Base-by-base conservation (phyloP, 2,329 filamentous ascomycete genomes). In the Colletotrichum spinosum region DNA sequence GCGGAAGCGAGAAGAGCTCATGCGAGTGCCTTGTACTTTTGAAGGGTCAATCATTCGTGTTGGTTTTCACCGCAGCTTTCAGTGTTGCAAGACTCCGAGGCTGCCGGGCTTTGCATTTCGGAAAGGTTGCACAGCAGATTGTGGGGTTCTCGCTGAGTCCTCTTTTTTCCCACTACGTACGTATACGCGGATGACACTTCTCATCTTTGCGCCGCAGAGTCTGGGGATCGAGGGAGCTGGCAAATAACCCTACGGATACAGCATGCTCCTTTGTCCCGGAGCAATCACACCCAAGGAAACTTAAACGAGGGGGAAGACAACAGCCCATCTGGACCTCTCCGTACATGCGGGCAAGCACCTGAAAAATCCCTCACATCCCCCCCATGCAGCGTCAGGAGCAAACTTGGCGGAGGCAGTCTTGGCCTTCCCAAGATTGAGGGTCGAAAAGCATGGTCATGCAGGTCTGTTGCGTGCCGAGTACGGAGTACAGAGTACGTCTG, bases 11-110 rank as follows among this genome's bases (percentile, higher is more conserved):
- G 8, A 41, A 50, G 48, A 41, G 58, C 58, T 53, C 63, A 62
- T 63, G 48, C 63, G 63, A 66, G 45, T 48, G 51, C 46, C 58
- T 62, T 62, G 51, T 62, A 25, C 17, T 56, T 65, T 62, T 62
- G 35, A 51, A 59, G 41, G n/a, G 25, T 37, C n/a, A 44, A n/a
- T 15, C 38, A 34, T 59, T 35, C 42, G 41, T 17, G 38, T 17
- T 17, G 35, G 52, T n/a, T 53, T 38, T 45, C 41, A 42, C 51
- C 41, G 62, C 39, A 52, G 62, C 46, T 56, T 33, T 52, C 51
- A 45, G 35, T 12, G 39, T 52, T 25, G 42, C 46, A 52, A 25
- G 5, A 25, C 15, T 13, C 34, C 51, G 41, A 17, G 33, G n/a
- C 44, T 39, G 4, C 13, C 37, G 38, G 10, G 4, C 37, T 57